Conservation (phyloP, 495 filamentous ascomycete genomes). For the Astrothelium subdiscretum region DNA sequence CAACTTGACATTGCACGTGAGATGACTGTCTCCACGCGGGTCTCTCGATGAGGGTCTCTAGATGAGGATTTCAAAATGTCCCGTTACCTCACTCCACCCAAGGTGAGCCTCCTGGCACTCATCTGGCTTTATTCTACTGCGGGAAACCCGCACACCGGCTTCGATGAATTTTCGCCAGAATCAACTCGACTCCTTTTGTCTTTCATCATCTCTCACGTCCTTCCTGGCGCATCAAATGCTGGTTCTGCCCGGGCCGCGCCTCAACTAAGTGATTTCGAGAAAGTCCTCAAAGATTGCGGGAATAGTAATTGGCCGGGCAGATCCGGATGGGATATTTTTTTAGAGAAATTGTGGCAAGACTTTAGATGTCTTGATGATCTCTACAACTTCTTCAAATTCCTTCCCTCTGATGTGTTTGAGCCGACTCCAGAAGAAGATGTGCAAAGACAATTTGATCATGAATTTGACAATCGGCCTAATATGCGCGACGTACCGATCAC, state of each 20-base stretch:
- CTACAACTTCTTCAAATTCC: slow-evolving; percentile 26
- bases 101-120: slow-evolving; percentile 70
- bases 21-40: too few species aligned
- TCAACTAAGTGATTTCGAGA: slow-evolving; percentile 2
- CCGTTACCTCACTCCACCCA: slow-evolving; percentile 74
- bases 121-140: slow-evolving; percentile 68
- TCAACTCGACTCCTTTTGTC: slow-evolving; percentile 63
- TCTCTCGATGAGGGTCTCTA: too few species aligned
- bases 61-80: slow-evolving; percentile 41
- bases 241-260: neutral
- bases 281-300: slow-evolving; percentile 29
- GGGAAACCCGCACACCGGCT: slow-evolving; percentile 59
- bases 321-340: slow-evolving; percentile 71
- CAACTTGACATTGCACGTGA: too few species aligned
- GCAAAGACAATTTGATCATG: neutral
- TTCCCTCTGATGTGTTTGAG: slow-evolving; percentile 13
- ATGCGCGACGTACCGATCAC: slow-evolving; percentile 19
- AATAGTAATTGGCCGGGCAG: slow-evolving; percentile 54
- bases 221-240: slow-evolving; percentile 31
- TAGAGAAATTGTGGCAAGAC: slow-evolving; percentile 66
- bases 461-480: neutral
- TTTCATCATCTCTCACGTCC: slow-evolving; percentile 67
- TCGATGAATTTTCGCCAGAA: slow-evolving; percentile 1
- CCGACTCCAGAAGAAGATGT: slow-evolving; percentile 4
- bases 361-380: slow-evolving; percentile 71